Conservation (phyloP, 2,329 filamentous ascomycete genomes). For the Colletotrichum nymphaeae region DNA sequence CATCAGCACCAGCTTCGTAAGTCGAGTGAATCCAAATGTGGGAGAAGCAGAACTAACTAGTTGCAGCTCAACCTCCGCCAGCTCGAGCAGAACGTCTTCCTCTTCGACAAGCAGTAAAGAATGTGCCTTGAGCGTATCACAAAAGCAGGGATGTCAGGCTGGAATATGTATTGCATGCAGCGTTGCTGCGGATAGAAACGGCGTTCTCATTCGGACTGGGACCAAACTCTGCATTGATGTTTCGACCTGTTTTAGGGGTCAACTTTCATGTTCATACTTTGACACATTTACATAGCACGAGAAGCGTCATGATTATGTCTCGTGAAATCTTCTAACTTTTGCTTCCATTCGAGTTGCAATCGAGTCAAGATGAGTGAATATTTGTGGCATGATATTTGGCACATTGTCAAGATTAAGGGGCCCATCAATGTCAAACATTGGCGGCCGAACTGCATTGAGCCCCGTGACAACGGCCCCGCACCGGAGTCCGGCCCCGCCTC, state of each 20-base stretch:
- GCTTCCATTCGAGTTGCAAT: too few relatives aligned
- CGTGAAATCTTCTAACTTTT: rapidly evolving
- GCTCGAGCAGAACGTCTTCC: conserved; percentile 29
- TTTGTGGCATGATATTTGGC: neutral
- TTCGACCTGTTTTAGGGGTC: neutral
- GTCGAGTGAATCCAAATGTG: neutral
- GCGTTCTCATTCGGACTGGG: neutral
- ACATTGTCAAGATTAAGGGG: neutral
- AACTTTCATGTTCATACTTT: conserved; percentile 23
- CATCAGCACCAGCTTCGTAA: conserved; percentile 32
- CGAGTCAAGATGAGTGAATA: neutral
- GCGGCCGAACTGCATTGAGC: neutral
- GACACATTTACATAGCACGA: neutral
- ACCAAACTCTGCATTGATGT: neutral
- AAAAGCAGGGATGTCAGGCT: neutral
- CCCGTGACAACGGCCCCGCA: neutral
- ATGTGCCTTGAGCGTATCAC: neutral
- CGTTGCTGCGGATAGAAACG: neutral
- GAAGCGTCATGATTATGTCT: neutral
- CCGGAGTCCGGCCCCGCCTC: neutral
- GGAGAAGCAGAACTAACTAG: neutral
- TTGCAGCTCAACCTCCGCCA: conserved; percentile 30
- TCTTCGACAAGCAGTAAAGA: conserved; percentile 17
- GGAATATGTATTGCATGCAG: conserved; percentile 4
- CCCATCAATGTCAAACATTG: neutral